phyloP scores from a whole-genome alignment of 352 stramenopile species.

The Phytophthora nicotianae region DNA sequence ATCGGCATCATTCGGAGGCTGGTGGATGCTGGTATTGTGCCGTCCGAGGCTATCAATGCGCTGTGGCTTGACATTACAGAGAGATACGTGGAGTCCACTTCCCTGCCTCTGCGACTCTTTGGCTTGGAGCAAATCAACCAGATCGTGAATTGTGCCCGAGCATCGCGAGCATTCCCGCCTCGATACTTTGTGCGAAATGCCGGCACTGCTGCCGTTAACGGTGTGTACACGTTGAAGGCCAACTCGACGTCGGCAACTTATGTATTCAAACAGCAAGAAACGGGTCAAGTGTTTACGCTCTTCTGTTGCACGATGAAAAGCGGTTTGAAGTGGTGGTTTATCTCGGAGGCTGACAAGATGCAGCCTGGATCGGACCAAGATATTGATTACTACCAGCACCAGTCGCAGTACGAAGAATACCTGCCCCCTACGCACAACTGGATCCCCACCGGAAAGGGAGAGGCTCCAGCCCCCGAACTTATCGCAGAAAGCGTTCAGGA shows the following conservation, averaged over 20 bases:
- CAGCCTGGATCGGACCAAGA: constrained; percentile 98
- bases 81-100: constrained; percentile 90
- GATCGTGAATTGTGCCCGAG: constrained; percentile 88
- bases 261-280: constrained; percentile 73
- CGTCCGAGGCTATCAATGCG: constrained; percentile 62
- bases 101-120: constrained; percentile 93
- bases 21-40: constrained; percentile 66
- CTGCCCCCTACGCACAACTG: constrained; percentile 92
- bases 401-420: constrained; percentile 94
- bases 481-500: constrained; percentile 67
- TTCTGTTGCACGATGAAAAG: constrained; percentile 99
- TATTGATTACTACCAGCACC: constrained; percentile 99
- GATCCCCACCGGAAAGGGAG: constrained; percentile 82
- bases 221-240: constrained; percentile 89
- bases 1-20: constrained; percentile 79
- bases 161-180: constrained; percentile 85
- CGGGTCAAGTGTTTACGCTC: constrained; percentile 89
- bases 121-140: constrained; percentile 94
- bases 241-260: constrained; percentile 73
- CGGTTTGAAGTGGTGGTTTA: constrained; percentile 99
- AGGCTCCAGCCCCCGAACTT: constrained; percentile 70
- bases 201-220: constrained; percentile 93
- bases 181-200: constrained; percentile 91
- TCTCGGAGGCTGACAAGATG: constrained; percentile 97
- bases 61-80: constrained; percentile 87